phyloP scores from a whole-genome alignment of 2,329 filamentous ascomycete genomes.

The Verticillium nonalfalfae region DNA sequence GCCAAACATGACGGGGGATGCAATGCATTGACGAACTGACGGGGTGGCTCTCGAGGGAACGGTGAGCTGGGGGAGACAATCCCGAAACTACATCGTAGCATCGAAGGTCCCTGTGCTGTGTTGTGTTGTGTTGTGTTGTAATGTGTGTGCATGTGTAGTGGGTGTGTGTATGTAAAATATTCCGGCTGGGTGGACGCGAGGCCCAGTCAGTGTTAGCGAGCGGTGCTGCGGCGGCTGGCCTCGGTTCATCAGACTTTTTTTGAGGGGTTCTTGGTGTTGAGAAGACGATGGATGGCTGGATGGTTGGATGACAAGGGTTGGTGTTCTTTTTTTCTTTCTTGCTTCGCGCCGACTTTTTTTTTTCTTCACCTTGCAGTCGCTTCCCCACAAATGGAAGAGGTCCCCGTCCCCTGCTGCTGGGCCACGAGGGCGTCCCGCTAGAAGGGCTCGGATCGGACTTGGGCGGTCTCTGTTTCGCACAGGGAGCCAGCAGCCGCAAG shows the following conservation, averaged over 20 bases:
- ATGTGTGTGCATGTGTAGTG: too few species aligned
- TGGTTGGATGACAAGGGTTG: not conserved
- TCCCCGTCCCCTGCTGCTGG: not conserved
- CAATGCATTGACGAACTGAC: not conserved
- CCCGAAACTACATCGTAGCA: not conserved
- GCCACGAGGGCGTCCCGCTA: not conserved
- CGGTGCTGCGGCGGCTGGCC: not conserved
- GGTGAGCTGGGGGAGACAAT: not conserved
- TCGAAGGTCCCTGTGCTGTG: not conserved
- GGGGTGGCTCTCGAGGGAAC: not conserved
- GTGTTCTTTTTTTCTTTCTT: not conserved
- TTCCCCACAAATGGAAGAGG: not conserved
- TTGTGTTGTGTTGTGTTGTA: too few species aligned
- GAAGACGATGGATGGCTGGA: not conserved
- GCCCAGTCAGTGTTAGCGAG: not conserved
- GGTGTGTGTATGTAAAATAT: too few species aligned
- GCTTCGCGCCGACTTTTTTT: conserved; percentile 1
- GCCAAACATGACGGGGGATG: not conserved
- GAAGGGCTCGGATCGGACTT: not conserved
- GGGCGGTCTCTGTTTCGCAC: not conserved
- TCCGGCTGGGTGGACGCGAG: not conserved
- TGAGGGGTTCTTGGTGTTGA: not conserved
- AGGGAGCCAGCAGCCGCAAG: not conserved
- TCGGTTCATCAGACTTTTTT: not conserved
- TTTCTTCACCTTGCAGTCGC: not conserved